Base-by-base conservation (phyloP, 1,139 yeast species). In the Blastobotrys petasosporus region DNA sequence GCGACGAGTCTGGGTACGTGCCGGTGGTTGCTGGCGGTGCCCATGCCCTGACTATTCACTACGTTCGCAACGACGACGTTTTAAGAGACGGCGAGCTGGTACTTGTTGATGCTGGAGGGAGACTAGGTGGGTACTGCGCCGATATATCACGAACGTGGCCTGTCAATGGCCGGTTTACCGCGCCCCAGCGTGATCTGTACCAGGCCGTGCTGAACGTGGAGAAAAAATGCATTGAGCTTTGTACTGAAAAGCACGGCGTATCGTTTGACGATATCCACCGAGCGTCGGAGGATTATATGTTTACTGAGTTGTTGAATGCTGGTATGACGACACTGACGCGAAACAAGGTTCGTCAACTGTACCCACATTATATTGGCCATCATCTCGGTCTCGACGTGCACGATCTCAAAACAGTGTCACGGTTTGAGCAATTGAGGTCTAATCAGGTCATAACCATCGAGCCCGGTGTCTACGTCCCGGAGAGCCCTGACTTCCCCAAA, bases 71-170 rank as follows among this genome's bases (percentile, higher is more conserved):
- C 59, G 94, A 90, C 63, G 95, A 85, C 61, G 65, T 82, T 25
- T 71, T 90, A 49, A 75, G 75, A 49, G 73, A 75, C 40, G 88
- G 82, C 53, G 97, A 92, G 52, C 67, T 88, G 71, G 96, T 90
- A 6, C 76, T 92, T 42, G 87, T 92, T 4, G 99, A 94, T 65
- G 98, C 98, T 2, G 95, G 95, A 0, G 99, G 97, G 4, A 77
- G 86, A 49, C 67, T 83, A 37, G 98, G 97, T 28, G 97, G 97
- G 0, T 94, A 94, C 65, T 83, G 95, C 61, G 82, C 97, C 1
- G 99, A 94, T 64, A 92, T 94, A 40, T 88, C 97, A 1, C 74
- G 98, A 53, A 84, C 97, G 0, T 94, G 98, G 97, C 98, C 99
- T 9, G 84, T 82, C 44, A 75, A 77, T 32, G 76, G 78, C 1